These are phyloP conservation scores for Microcos paniculata DNA, from an alignment of 345 rosid genomes.

Conservation along the genomic window DNA sequence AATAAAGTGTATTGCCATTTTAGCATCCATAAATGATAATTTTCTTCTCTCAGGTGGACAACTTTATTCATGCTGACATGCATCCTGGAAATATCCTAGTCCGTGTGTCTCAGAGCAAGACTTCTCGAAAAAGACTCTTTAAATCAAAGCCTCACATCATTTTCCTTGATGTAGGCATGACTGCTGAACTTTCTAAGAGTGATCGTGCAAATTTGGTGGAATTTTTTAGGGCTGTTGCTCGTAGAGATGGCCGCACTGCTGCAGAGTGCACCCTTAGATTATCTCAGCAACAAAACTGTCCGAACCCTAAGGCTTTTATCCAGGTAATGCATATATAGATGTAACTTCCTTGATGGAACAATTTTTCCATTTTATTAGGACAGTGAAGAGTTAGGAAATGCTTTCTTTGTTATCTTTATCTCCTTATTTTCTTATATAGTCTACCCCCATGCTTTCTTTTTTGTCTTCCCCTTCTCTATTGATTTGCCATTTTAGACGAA, in stretches of 20 bases:
- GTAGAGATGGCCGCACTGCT: constrained; percentile 88
- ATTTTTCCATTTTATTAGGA: neutral
- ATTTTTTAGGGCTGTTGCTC: constrained; percentile 90
- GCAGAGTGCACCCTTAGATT: constrained; percentile 80
- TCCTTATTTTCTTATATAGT: neutral
- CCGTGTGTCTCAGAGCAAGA: constrained; percentile 54
- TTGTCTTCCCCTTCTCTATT: neutral
- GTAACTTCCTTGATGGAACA: neutral
- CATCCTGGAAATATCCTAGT: constrained; percentile 99
- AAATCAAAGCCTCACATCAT: constrained; percentile 89
- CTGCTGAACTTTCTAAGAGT: constrained; percentile 87
- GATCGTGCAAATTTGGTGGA: constrained; percentile 80
- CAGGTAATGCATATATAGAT: constrained; percentile 42
- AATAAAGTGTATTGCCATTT: neutral
- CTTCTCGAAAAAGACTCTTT: constrained; percentile 63
- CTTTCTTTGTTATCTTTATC: neutral
- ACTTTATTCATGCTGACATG: constrained; percentile 99
- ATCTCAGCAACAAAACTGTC: constrained; percentile 88
- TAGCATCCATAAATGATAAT: constrained; percentile 2
- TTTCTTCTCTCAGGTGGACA: constrained; percentile 74
- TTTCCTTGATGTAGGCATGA: constrained; percentile 99
- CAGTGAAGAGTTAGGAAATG: neutral
- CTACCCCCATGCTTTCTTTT: neutral
- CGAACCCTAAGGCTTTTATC: constrained; percentile 76
- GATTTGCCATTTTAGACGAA: neutral